Evolutionary conservation across 306 rosid genomes (phyloP), one percentile per base, ranked within the genome.

Genomic region (Cicer chorassanicum): DNA sequence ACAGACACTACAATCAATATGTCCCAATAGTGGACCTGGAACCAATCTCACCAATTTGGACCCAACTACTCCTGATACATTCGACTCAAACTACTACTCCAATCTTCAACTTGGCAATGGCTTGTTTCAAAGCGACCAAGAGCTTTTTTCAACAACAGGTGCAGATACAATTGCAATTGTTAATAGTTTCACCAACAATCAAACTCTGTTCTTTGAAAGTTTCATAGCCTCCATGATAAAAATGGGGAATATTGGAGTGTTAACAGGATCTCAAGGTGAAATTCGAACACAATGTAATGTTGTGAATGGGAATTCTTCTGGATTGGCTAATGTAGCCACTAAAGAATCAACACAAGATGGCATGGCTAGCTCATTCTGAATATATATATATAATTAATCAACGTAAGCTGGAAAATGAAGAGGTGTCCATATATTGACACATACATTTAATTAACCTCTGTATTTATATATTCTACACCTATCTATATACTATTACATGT

Each of bases 111-210:
- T 12, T 41, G 51, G 57, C 1, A 74, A 70, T 7, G 88, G 86
- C 15, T 53, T 85, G 39, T 85, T 85, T 41, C 65, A 64, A 1
- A 82, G 82, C 34, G 88, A 85, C 21, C 88, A 85, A 49, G 88
- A 21, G 36, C 15, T 85, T 5, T 85, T 85, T 65, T 71, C 80
- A 18, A 82, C 86, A 6, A 44, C 8, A 1, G 86, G 78, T 46
- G 84, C 86, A 1, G 84, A 72, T 38, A 85, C 88, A 7, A 34
- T 67, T 14, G 5, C 42, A 60, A 82, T 82, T 12, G 88, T 85
- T 57, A 82, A 76, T 4, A 78, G 42, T 24, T 85, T 79, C 65
- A 62, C 18, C 2, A 36, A 7, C 11, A 60, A 79, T 34, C 84
- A 82, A 19, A 42, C 63, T 8, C 75, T 76, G 1, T 82, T 85